These are phyloP conservation scores for Inga oerstediana DNA, from an alignment of 306 rosid genomes.

Conservation along the genomic window DNA sequence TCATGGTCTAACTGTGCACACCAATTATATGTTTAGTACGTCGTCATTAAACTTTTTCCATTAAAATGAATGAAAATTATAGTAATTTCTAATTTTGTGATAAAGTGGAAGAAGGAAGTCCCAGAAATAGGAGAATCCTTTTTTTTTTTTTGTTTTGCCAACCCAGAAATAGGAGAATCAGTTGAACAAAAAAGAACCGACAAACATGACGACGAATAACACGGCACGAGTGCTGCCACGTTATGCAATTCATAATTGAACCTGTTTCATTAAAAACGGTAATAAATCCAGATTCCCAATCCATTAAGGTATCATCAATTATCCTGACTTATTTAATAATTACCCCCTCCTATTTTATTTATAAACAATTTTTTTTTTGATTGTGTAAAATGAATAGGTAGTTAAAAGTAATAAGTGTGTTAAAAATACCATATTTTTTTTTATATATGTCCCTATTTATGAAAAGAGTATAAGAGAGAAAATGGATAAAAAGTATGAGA, in stretches of 20 bases:
- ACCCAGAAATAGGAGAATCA: background rate
- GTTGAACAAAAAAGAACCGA: background rate
- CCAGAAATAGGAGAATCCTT: background rate
- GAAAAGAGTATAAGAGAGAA: too few relatives aligned
- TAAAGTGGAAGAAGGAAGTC: background rate
- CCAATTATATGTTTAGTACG: background rate
- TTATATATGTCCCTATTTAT: too few relatives aligned
- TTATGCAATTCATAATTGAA: background rate
- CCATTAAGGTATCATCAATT: background rate
- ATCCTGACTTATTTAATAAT: background rate
- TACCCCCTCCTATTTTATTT: too few relatives aligned
- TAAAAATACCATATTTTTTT: too few relatives aligned
- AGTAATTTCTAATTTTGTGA: background rate
- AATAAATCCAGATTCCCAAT: background rate
- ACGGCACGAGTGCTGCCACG: slow-evolving; percentile 3
- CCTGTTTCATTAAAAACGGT: background rate
- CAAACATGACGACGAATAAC: background rate
- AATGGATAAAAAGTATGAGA: too few relatives aligned
- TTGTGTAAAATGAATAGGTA: too few relatives aligned
- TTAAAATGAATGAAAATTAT: background rate
- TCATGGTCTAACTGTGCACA: background rate
- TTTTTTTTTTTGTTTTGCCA: background rate
- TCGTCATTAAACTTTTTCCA: background rate
- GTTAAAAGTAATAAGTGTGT: too few relatives aligned
- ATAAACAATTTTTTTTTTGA: too few relatives aligned